A percentile compares a stretch with the other conserved stretches of the same genome.
phyloP scores from a whole-genome alignment of 2,329 filamentous ascomycete genomes.

The Aspergillaceae sp. region DNA sequence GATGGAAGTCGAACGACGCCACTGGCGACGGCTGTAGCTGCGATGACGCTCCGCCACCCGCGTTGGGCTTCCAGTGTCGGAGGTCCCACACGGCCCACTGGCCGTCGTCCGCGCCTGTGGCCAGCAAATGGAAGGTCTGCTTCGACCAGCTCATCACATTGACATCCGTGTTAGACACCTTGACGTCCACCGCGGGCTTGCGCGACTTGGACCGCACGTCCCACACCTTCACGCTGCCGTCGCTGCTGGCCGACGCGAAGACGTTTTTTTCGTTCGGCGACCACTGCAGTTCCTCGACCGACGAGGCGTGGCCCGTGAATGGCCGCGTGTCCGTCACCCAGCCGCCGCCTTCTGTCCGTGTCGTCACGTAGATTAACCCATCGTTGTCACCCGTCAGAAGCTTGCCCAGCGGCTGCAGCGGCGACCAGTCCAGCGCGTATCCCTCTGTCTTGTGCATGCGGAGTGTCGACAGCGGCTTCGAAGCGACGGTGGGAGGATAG shows the following conservation, averaged over 20 bases:
- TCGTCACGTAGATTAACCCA: constrained; percentile 81
- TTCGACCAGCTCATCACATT: constrained; percentile 96
- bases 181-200: constrained; percentile 76
- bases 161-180: constrained; percentile 76
- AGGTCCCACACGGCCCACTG: constrained; percentile 95
- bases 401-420: constrained; percentile 68
- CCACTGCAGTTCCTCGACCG: constrained; percentile 95
- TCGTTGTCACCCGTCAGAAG: constrained; percentile 86
- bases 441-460: constrained; percentile 88
- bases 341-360: constrained; percentile 74
- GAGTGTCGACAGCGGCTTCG: constrained; percentile 80
- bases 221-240: constrained; percentile 94
- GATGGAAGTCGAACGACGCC: constrained; percentile 92
- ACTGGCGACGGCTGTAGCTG: constrained; percentile 62
- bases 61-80: constrained; percentile 76
- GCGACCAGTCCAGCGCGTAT: constrained; percentile 96
- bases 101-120: constrained; percentile 86
- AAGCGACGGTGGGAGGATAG: constrained; percentile 68
- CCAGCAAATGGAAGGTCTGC: constrained; percentile 79
- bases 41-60: constrained; percentile 36
- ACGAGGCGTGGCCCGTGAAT: constrained; percentile 74
- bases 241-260: constrained; percentile 86
- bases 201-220: constrained; percentile 85
- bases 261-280: constrained; percentile 87
- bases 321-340: constrained; percentile 80